Evolutionary conservation across 352 stramenopile genomes (phyloP), one percentile per base, ranked within the genome.

Genomic region (Globisporangium spinosum): DNA sequence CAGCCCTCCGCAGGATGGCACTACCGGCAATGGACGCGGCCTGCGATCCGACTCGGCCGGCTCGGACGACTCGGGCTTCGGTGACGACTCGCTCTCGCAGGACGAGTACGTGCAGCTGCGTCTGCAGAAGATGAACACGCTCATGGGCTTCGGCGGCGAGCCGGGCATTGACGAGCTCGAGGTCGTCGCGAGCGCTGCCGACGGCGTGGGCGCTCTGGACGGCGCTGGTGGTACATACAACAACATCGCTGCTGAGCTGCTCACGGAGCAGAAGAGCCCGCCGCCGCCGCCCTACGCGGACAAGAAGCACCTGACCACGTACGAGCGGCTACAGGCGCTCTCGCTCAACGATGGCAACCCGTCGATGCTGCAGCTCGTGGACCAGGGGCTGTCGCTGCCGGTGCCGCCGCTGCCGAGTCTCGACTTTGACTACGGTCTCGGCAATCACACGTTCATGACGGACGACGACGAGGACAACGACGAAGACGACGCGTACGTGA

Each of bases 401-500:
- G 13, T 55, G 32, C n/a, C 10, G 10, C 4, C n/a, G 20, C 9
- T 17, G 15, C 29, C 47, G 32, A 51, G 9, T 0, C 13, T 59
- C 27, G 59, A 64, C 17, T 66, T 61, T 25, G 62, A 60, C 38
- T 67, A 62, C 49, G 51, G 22, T 3, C 38, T 20, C 17, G 34
- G 32, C 56, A 62, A 63, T 57, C 56, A 51, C 43, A 49, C 45
- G 58, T 64, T 69, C 57, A 65, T 58, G 55, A 49, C 64, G 6
- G 68, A 62, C 23, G 69, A 86, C 6, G 77, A 83, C 0, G 72
- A 80, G 2, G 76, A 87, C 9, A 82, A 89, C 1, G 83, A 89
- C 2, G 81, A 90, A 2, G 85, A 92, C 29, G 81, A 91, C 45
- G 71, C 68, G 40, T 94, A 94, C 68, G 79, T 83, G 54, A 84